Percentiles rank a stretch among this genome's conserved stretches.
These are phyloP conservation scores for Pseudohyphozyma bogoriensis DNA, from an alignment of 768 basidiomycete genomes.

Conservation along the genomic window DNA sequence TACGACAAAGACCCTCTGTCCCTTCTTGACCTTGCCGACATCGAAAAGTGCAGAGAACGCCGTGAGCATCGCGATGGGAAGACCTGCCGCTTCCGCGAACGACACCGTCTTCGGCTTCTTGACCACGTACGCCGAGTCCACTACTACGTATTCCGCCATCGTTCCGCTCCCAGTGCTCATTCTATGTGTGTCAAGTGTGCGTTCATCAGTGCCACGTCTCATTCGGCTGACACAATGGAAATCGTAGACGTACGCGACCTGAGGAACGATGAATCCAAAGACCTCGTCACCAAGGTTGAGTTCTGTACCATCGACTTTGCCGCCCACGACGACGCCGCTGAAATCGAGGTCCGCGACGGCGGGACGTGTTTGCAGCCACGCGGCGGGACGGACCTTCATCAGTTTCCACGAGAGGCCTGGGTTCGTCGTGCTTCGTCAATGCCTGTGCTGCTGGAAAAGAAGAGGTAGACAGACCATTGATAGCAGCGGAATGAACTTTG, in stretches of 20 bases:
- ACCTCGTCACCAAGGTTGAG: slow-evolving; percentile 56
- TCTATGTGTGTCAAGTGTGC: neutral
- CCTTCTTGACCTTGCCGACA: slow-evolving; percentile 29
- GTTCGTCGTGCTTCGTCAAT: neutral
- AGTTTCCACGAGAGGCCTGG: slow-evolving; percentile 51
- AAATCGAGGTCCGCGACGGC: slow-evolving; percentile 54
- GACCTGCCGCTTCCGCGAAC: slow-evolving; percentile 52
- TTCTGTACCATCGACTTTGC: slow-evolving; percentile 45
- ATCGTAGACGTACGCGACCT: slow-evolving; percentile 26
- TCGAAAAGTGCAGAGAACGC: slow-evolving; percentile 51
- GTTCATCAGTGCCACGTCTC: neutral
- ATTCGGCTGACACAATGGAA: neutral
- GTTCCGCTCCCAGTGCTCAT: slow-evolving; percentile 47
- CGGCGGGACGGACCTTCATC: slow-evolving; percentile 47
- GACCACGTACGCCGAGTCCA: slow-evolving; percentile 43
- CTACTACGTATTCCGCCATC: slow-evolving; percentile 50
- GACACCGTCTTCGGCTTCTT: slow-evolving; percentile 47
- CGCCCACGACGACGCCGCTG: slow-evolving; percentile 50
- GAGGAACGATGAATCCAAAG: slow-evolving; percentile 48
- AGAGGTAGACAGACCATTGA: slow-evolving; percentile 53
- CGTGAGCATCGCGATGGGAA: slow-evolving; percentile 52
- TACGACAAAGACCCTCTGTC: slow-evolving; percentile 19
- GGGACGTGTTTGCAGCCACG: slow-evolving; percentile 43
- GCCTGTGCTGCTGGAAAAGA: neutral
- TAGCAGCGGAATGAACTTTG: slow-evolving; percentile 48